Percentiles rank a stretch among this genome's conserved stretches.
phyloP scores from a whole-genome alignment of 164 flowering plant genomes.

The Malania oleifera region DNA sequence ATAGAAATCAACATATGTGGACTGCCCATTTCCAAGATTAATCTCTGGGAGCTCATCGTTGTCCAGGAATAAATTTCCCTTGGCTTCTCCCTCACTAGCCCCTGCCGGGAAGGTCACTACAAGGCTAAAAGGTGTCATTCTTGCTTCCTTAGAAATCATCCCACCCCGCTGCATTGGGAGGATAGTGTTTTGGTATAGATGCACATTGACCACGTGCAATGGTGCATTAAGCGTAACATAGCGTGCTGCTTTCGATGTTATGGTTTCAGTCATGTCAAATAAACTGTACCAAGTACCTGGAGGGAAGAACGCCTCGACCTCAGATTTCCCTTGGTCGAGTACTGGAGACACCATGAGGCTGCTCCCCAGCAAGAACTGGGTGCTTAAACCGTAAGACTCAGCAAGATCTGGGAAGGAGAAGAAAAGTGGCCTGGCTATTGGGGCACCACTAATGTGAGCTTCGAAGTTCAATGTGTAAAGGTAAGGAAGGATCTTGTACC shows the following conservation, averaged over 20 bases:
- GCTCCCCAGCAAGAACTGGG: conserved; percentile 74
- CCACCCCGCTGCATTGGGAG: conserved; percentile 85
- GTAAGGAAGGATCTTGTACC: conserved; percentile 75
- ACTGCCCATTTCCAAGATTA: conserved; percentile 51
- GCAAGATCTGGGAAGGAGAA: conserved; percentile 61
- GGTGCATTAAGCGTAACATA: conserved; percentile 67
- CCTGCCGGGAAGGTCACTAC: conserved; percentile 61
- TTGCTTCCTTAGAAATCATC: conserved; percentile 56
- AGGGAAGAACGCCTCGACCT: conserved; percentile 59
- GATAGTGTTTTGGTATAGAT: conserved; percentile 64
- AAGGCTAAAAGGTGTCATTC: conserved; percentile 59
- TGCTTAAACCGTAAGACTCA: conserved; percentile 49
- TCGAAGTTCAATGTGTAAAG: conserved; percentile 75
- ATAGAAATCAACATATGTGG: conserved; percentile 48
- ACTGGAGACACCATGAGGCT: conserved; percentile 80
- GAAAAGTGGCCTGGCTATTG: conserved; percentile 83
- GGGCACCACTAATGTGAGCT: conserved; percentile 72
- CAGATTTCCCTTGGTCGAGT: conserved; percentile 33
- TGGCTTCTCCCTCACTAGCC: conserved; percentile 36
- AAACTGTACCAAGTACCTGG: conserved; percentile 77
- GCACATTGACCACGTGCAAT: conserved; percentile 65
- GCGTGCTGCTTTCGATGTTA: conserved; percentile 35
- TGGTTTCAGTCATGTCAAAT: conserved; percentile 53
- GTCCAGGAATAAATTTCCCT: conserved; percentile 54
- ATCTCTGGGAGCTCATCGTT: conserved; percentile 68